Percentiles rank a stretch among this genome's conserved stretches.
Evolutionary conservation across 169 alveolate genomes (phyloP).

Genomic region (Babesia sp.): DNA sequence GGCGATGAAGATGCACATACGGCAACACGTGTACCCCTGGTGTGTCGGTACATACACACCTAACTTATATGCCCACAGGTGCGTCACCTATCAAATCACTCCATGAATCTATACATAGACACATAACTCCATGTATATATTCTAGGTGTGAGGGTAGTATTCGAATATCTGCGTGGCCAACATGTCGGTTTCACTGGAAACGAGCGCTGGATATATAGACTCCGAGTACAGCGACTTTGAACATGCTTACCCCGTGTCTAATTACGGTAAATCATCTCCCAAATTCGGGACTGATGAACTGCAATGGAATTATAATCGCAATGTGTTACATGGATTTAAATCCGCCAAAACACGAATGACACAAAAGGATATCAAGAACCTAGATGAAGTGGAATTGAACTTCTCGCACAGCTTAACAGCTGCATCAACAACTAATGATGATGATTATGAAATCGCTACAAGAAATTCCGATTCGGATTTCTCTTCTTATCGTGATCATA

Average conservation of each 20-base stretch:
- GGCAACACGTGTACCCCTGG: background rate
- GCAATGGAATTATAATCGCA: constrained; percentile 21
- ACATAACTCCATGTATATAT: background rate
- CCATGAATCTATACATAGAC: background rate
- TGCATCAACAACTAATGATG: background rate
- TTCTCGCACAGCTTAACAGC: background rate
- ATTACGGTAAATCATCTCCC: constrained; percentile 9
- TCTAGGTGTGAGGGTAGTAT: background rate
- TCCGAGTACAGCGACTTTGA: constrained; percentile 68
- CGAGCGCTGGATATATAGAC: constrained; percentile 62
- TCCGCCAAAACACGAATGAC: background rate
- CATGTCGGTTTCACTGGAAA: constrained; percentile 22
- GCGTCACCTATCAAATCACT: constrained; percentile 1
- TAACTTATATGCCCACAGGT: constrained; percentile 27
- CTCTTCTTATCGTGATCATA: background rate
- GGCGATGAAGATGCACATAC: background rate
- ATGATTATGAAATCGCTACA: background rate
- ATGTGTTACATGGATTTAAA: background rate
- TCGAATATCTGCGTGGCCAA: background rate
- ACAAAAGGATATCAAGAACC: background rate
- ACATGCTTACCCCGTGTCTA: constrained; percentile 26
- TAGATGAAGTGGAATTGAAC: background rate
- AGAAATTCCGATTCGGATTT: background rate
- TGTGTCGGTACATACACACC: constrained; percentile 2
- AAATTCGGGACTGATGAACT: constrained; percentile 24